Conservation (phyloP, 2,329 filamentous ascomycete species). For the Metarhizium sp. region DNA sequence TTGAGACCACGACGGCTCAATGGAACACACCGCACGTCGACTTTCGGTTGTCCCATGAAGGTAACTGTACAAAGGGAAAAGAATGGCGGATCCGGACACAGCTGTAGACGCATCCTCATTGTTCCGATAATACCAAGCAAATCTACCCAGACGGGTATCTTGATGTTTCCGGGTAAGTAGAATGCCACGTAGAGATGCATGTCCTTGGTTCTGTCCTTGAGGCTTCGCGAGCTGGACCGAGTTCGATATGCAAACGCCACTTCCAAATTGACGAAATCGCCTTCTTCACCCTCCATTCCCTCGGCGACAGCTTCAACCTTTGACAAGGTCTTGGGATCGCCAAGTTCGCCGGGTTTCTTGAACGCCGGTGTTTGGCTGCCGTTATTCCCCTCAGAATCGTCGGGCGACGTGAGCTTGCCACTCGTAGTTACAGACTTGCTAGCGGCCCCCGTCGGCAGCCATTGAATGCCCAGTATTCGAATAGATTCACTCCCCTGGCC, state of each 20-base stretch:
- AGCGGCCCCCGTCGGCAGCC: constrained; percentile 63
- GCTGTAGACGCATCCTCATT: constrained; percentile 58
- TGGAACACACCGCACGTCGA: constrained; percentile 60
- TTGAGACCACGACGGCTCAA: constrained; percentile 61
- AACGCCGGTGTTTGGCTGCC: constrained; percentile 15
- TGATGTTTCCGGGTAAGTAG: constrained; percentile 49
- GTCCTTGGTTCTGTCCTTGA: constrained; percentile 60
- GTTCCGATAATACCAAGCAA: constrained; percentile 63
- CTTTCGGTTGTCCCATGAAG: constrained; percentile 66
- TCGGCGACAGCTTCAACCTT: constrained; percentile 29
- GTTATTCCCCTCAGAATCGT: constrained; percentile 17
- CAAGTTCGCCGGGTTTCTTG: constrained; percentile 1
- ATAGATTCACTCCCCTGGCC: constrained; percentile 65
- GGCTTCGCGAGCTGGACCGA: constrained; percentile 47
- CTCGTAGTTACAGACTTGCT: constrained; percentile 48
- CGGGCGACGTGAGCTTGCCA: constrained; percentile 39
- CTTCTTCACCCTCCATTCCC: constrained; percentile 67
- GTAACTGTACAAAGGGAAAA: constrained; percentile 66
- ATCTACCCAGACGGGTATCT: constrained; percentile 64
- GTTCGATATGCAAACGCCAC: constrained; percentile 65
- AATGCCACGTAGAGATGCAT: constrained; percentile 62
- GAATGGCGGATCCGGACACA: constrained; percentile 69
- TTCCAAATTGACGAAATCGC: constrained; percentile 70
- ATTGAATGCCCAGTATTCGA: constrained; percentile 60
- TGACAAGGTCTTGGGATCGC: constrained; percentile 19